phyloP scores from a whole-genome alignment of 495 filamentous ascomycete species.

The Diplogelasinospora grovesii region DNA sequence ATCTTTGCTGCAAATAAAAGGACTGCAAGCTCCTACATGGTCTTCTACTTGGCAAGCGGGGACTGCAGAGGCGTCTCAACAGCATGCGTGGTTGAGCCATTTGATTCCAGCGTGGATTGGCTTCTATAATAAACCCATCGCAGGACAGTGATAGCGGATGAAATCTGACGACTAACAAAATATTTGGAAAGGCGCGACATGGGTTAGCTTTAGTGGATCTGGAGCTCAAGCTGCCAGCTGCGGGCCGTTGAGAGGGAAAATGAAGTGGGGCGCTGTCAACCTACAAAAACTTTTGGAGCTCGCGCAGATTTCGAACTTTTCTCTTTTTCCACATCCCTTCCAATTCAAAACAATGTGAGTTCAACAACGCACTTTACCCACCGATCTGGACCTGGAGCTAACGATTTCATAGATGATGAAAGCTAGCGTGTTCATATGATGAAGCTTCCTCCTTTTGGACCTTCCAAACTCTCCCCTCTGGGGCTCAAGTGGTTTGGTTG shows the following conservation, averaged over 20 bases:
- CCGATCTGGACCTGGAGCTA: conserved; percentile 30
- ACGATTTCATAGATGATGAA: conserved; percentile 84
- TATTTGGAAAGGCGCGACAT: too few species aligned
- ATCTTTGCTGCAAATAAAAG: too few species aligned
- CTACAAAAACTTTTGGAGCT: conserved; percentile 15
- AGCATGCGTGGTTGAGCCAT: conserved; percentile 20
- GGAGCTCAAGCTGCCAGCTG: too few species aligned
- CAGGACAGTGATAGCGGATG: too few species aligned
- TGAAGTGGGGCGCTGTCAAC: conserved; percentile 14
- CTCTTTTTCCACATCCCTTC: conserved; percentile 75
- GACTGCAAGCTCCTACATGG: too few species aligned
- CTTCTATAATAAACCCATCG: neutral
- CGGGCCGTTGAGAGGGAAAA: too few species aligned
- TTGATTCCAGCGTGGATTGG: neutral
- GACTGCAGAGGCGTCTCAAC: conserved; percentile 17
- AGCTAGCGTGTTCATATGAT: conserved; percentile 91
- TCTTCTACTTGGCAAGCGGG: conserved; percentile 1
- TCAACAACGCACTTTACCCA: conserved; percentile 8
- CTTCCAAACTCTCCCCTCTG: conserved; percentile 70
- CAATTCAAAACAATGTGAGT: conserved; percentile 89
- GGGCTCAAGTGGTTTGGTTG: conserved; percentile 85
- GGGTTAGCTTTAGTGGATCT: too few species aligned
- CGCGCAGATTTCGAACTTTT: conserved; percentile 22
- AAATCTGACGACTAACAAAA: too few species aligned
- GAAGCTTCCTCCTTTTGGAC: conserved; percentile 57